Evolutionary conservation across 169 alveolate genomes (phyloP).

Genomic region (Sarcocystis neurona): DNA sequence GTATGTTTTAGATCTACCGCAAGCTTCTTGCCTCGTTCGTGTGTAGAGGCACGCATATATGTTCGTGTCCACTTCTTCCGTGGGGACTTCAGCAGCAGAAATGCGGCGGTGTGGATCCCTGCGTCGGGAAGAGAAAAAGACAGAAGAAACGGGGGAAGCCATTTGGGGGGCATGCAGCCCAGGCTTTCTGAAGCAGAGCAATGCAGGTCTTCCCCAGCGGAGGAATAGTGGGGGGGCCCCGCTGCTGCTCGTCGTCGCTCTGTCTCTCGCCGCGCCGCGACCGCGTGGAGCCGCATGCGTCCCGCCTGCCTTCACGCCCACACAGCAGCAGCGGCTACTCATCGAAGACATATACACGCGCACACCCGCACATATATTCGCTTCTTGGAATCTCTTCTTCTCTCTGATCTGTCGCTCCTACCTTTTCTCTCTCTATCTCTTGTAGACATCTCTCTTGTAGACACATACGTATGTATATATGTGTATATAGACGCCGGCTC

Average conservation of each 20-base stretch:
- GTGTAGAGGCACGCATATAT: neutral
- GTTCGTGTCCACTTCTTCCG: neutral
- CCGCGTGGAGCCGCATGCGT: neutral
- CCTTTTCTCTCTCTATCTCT: no score
- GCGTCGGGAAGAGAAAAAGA: neutral
- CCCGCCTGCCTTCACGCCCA: neutral
- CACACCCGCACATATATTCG: no score
- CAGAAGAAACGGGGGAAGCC: neutral
- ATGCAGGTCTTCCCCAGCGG: neutral
- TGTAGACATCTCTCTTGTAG: no score
- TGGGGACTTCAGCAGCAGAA: neutral
- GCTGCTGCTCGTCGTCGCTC: no score
- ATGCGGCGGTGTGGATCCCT: neutral
- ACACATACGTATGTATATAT: neutral
- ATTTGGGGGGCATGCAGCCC: no score
- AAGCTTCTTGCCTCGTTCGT: neutral
- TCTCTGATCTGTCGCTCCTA: no score
- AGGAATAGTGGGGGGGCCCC: neutral
- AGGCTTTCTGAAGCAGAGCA: neutral
- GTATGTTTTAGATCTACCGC: neutral
- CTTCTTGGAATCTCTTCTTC: no score
- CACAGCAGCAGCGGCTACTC: neutral
- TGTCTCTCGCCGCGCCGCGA: neutral
- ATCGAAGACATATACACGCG: neutral
- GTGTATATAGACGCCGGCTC: neutral